Base-by-base conservation (phyloP, 768 basidiomycete genomes). In the Brasilioporus rufonigricans region DNA sequence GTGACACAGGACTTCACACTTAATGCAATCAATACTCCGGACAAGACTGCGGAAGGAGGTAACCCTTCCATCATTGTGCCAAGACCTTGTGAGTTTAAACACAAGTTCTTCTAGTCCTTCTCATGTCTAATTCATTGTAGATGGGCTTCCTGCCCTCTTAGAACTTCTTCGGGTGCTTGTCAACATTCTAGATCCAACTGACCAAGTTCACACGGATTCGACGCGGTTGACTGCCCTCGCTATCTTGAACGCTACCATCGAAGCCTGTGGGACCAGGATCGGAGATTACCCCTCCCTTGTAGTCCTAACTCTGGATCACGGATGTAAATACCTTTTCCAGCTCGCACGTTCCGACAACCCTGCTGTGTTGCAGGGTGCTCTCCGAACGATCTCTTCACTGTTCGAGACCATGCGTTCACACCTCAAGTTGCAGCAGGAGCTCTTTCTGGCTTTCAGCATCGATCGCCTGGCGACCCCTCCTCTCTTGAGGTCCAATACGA, bases 251-350 rank as follows among this genome's bases (percentile, higher is more conserved):
- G 79, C 86, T 21, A 89, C 92, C 3, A 85, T 98, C 50, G 93
- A 98, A 69, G 84, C 86, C 48, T 84, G 92, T 19, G 95, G 94
- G 8, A 69, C 79, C 8, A 81, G 79, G 39, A 83, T 99, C 51
- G 83, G 86, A 24, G 75, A 81, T 26, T 98, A 89, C 70, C 84
- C 89, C 8, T 91, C 91, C 8, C 75, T 98, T 32, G 76, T 84
- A 47, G 76, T 79, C 26, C 84, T 98, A 52, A 77, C 98, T 32
- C 73, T 90, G 14, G 96, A 99, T 66, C 80, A 88, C 45, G 94
- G 91, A 1, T 98, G 96, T 80, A 95, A 96, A 74, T 94, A 89
- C 66, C 83, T 99, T 31, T 98, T 99, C 79, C 95, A 97, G 73
- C 84, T 99, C 33, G 94, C 93, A 21, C 84, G 95, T 33, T 94